Conservation (phyloP, 805 yeast species). For the Maudiozyma bulderi region DNA sequence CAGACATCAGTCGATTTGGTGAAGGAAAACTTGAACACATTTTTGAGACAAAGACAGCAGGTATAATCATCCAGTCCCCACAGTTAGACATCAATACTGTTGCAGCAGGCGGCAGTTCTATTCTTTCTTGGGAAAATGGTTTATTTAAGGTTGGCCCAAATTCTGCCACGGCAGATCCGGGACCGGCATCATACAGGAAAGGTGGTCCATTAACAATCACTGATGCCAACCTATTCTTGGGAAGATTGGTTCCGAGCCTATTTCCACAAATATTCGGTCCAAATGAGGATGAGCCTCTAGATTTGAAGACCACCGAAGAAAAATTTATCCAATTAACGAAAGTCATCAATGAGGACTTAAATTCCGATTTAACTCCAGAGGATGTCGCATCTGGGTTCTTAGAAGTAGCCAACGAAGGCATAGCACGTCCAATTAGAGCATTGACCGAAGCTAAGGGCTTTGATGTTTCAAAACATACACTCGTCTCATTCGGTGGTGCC, state of each 20-base stretch:
- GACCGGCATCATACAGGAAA: conserved; percentile 80
- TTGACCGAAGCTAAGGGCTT: conserved; percentile 81
- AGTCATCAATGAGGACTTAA: conserved; percentile 41
- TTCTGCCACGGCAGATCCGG: conserved; percentile 81
- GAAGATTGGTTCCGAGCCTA: conserved; percentile 60
- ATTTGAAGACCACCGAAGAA: conserved; percentile 38
- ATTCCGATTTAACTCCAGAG: conserved; percentile 39
- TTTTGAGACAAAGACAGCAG: conserved; percentile 77
- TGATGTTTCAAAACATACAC: conserved; percentile 50
- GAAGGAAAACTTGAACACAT: conserved; percentile 66
- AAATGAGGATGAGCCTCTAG: conserved; percentile 61
- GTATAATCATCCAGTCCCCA: conserved; percentile 75
- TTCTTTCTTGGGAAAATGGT: conserved; percentile 58
- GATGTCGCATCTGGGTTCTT: conserved; percentile 75
- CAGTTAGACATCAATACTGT: conserved; percentile 75
- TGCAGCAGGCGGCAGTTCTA: conserved; percentile 81
- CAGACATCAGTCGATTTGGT: conserved; percentile 71
- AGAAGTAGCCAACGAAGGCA: conserved; percentile 75
- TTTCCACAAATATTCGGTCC: conserved; percentile 84
- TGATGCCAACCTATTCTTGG: conserved; percentile 70
- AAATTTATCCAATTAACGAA: conserved; percentile 48
- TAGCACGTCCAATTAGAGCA: conserved; percentile 85
- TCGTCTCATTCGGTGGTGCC: conserved; percentile 87
- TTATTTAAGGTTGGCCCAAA: conserved; percentile 79
- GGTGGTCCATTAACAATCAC: conserved; percentile 80